Base-by-base conservation (phyloP, 75 land plant species). In the Cupressus sempervirens region DNA sequence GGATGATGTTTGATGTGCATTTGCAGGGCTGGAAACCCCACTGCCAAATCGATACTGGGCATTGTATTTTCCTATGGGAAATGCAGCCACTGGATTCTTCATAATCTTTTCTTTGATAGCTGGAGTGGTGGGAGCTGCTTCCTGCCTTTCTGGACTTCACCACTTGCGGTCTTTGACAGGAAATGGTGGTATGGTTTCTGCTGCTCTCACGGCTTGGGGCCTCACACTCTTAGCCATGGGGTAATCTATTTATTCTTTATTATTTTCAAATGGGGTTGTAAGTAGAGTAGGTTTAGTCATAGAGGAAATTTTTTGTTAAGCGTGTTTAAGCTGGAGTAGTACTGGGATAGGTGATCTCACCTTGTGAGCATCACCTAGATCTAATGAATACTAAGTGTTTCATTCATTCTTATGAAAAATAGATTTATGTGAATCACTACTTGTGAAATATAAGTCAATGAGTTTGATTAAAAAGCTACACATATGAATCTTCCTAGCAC, bases 181-280 rank as follows among this genome's bases (percentile, higher is more conserved):
- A 0, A 90, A 91, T 8, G 92, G 90, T 80, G 92, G 90, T 80
- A 58, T 90, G 85, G 92, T 91, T 29, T 83, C 90, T n/a, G 91
- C 96, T 48, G 95, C 94, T 16, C 30, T 89, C 56, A 90, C 92
- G 23, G 92, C 96, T 12, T 94, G 95, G 98, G 81, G 88, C 11
- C 95, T 96, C 48, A 94, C 95, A 38, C 88, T 93, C 4, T 93
- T 96, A 26, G 91, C 98, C 41, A 90, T 93, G 92, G 97, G 97
- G 98, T 96, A 89, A 38, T 2, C 40, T 38, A 38, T 2, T 38
- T 38, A 38, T 38, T 38, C 40, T 2, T 38, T 38, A 38, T 38
- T 38, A 38, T n/a, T n/a, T n/a, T n/a, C n/a, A n/a, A n/a, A n/a
- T n/a, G n/a, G n/a, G n/a, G n/a, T n/a, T n/a, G n/a, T n/a, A n/a